phyloP scores from a whole-genome alignment of 192 early-diverging fungal species.

The Umbelopsis isabellina region DNA sequence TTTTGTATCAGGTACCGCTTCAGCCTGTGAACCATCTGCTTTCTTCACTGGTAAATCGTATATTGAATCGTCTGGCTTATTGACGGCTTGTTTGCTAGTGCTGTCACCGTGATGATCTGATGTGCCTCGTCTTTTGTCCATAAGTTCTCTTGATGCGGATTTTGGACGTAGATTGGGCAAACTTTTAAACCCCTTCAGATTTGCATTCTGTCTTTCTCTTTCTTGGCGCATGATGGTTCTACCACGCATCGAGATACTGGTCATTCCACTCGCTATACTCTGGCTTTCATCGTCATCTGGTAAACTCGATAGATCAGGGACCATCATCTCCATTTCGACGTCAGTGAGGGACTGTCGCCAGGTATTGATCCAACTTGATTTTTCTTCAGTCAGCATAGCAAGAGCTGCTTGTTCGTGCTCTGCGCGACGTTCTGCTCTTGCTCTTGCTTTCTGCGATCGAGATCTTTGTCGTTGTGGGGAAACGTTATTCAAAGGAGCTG shows the following conservation, averaged over 20 bases:
- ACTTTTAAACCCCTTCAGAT: slow-evolving; percentile 14
- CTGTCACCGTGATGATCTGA: not conserved
- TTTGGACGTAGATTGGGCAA: slow-evolving; percentile 8
- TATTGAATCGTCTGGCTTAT: not conserved
- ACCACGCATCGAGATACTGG: slow-evolving; percentile 14
- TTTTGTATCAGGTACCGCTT: not conserved
- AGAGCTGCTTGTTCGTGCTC: not conserved
- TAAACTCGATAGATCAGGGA: slow-evolving; percentile 10
- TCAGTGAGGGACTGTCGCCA: slow-evolving; percentile 7
- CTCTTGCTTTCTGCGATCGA: slow-evolving; percentile 4
- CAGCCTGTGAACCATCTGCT: not conserved
- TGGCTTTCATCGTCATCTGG: slow-evolving; percentile 1
- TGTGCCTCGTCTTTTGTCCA: slow-evolving; percentile 10
- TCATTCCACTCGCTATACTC: slow-evolving; percentile 1
- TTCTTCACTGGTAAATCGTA: too few species aligned
- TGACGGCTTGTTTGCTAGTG: too few species aligned
- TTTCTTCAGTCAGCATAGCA: not conserved
- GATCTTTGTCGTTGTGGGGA: not conserved
- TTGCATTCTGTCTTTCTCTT: not conserved
- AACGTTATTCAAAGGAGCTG: not conserved
- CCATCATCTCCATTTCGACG: slow-evolving; percentile 20
- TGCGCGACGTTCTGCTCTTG: slow-evolving; percentile 11
- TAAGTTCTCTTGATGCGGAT: slow-evolving; percentile 2
- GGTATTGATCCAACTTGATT: slow-evolving; percentile 14
- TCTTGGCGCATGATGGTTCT: not conserved